These are phyloP conservation scores for Solanum corneliomulleri DNA, from an alignment of 257 asterid genomes.

Conservation along the genomic window DNA sequence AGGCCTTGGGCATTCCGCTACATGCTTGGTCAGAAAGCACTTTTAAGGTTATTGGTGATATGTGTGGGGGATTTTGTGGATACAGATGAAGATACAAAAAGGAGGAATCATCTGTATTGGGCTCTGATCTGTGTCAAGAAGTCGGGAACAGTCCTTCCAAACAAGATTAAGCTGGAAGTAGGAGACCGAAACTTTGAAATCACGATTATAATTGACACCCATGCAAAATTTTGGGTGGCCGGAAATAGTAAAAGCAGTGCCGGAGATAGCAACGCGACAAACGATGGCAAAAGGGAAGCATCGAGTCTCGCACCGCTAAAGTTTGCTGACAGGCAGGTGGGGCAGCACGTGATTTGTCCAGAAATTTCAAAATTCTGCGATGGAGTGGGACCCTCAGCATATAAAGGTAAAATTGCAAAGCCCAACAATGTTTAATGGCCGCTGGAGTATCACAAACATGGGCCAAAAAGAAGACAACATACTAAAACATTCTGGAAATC, in stretches of 20 bases:
- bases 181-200: not conserved
- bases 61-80: no score
- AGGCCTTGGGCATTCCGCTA: no score
- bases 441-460: not conserved
- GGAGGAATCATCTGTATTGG: no score
- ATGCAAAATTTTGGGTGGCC: not conserved
- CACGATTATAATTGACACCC: not conserved
- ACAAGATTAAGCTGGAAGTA: not conserved
- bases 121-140: no score
- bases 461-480: not conserved
- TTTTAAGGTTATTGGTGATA: no score
- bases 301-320: no score
- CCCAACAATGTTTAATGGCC: not conserved
- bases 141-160: not conserved
- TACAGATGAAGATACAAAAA: no score
- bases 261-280: not conserved
- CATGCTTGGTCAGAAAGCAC: no score
- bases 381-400: not conserved
- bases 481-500: not conserved
- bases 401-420: not conserved
- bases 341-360: not conserved
- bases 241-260: not conserved
- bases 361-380: not conserved
- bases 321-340: no score
- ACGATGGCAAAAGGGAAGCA: not conserved